Evolutionary conservation across 148 eudicot species (phyloP), one percentile per base, ranked within the genome.

Genomic region (Vaccinium vitisidaea): DNA sequence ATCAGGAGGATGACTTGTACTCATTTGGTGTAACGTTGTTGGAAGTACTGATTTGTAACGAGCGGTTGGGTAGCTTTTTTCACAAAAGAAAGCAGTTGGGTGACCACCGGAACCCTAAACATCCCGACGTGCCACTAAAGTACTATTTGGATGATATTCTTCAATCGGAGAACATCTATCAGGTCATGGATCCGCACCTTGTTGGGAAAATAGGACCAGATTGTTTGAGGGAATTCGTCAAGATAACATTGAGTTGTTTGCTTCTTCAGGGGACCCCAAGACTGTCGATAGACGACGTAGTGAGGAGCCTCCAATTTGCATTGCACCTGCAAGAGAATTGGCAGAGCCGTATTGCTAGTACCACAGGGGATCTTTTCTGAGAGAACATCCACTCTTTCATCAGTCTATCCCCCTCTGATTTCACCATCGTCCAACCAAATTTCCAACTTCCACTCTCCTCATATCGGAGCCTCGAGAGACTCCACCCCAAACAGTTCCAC

Each of bases 221-320:
- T 4, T 85, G 84, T 15, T 75, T 81, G 48, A 81, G 59, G 25
- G 21, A 49, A 36, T 74, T 73, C 18, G 43, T 81, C 25, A 48
- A 52, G 46, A 49, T 74, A 16, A 52, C 84, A 10, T 15, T 6
- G 80, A 59, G 54, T 18, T 81, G 87, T 21, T 30, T 81, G 59
- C 43, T 23, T 30, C 16, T 1, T 1, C 15, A 53, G 11, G 59
- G 43, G 18, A 21, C 12, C 9, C 52, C 13, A 8, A 39, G 87
- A 14, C 84, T 84, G 8, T 30, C 84, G 5, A 61, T 75, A 83
- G 61, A 15, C 9, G 70, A 56, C 2, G 83, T 85, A 23, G 87
- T 85, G 46, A 9, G 15, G 61, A 63, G 75, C n/a, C 83, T 85
- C 9, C 21, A 80, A 58, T 14, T 5, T 80, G 86, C 86, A 58